A percentile compares a stretch with the other conserved stretches of the same genome.
Conservation (phyloP, 164 flowering plant species). For the Stephania japonica region DNA sequence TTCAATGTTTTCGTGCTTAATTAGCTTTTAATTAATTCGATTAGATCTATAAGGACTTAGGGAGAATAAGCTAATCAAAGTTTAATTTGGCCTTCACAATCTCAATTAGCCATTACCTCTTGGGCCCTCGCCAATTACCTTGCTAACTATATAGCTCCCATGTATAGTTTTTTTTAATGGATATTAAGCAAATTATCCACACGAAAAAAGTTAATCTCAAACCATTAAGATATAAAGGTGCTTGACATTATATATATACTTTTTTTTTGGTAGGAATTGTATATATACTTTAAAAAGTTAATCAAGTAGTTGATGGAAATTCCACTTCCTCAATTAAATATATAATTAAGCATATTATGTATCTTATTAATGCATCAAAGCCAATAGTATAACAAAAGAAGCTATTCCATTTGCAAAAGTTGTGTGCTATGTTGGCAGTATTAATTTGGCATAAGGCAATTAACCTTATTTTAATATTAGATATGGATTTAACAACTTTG, state of each 20-base stretch:
- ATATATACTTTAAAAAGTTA: not conserved
- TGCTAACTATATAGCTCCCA: too few relatives aligned
- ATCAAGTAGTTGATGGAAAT: not conserved
- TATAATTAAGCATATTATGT: not conserved
- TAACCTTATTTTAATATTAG: too few relatives aligned
- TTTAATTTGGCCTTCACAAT: not conserved
- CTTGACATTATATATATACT: not conserved
- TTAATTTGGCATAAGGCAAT: too few relatives aligned
- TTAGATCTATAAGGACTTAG: not conserved
- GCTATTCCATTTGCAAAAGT: too few relatives aligned
- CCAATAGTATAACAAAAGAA: not conserved
- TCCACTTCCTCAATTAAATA: slow-evolving; percentile 4
- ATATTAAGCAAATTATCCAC: too few relatives aligned
- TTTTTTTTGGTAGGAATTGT: too few relatives aligned
- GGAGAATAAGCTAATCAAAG: too few relatives aligned
- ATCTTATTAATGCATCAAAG: not conserved
- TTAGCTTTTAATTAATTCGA: not conserved
- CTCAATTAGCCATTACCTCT: not conserved
- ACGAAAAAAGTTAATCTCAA: too few relatives aligned
- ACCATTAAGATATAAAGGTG: not conserved
- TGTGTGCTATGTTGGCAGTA: too few relatives aligned
- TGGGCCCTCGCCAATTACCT: too few relatives aligned
- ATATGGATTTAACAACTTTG: too few relatives aligned
- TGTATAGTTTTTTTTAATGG: too few relatives aligned
- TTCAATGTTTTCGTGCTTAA: not conserved